Percentiles rank a stretch among this genome's conserved stretches.
Conservation (phyloP, 805 yeast genomes). For the Wickerhamiella occidentalis region DNA sequence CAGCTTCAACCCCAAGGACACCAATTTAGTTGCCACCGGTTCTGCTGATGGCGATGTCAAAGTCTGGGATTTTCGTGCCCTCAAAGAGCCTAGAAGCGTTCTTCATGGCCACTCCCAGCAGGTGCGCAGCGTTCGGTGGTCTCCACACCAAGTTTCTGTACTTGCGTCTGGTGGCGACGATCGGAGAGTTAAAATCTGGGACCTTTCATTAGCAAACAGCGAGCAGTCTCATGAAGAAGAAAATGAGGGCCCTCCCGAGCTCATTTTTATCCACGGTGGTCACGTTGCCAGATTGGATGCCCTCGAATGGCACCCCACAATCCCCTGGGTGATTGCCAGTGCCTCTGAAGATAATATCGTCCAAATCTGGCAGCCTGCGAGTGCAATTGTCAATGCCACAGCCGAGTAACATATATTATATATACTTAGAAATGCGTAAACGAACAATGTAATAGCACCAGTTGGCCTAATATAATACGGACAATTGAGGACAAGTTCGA, state of each 20-base stretch:
- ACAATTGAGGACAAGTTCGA: no score
- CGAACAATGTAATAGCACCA: no score
- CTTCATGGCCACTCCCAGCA: constrained; percentile 54
- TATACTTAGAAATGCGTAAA: not conserved
- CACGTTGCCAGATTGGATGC: constrained; percentile 62
- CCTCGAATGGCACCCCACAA: constrained; percentile 51
- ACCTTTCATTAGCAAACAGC: constrained; percentile 43
- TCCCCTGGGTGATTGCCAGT: constrained; percentile 48
- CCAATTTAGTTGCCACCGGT: constrained; percentile 55
- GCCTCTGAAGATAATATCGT: constrained; percentile 66
- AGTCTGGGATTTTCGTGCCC: constrained; percentile 55
- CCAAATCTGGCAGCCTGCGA: constrained; percentile 64
- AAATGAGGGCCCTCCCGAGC: constrained; percentile 60
- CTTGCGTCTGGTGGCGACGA: constrained; percentile 55
- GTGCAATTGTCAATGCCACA: constrained; percentile 29
- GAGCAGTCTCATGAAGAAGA: constrained; percentile 43
- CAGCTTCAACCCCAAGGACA: constrained; percentile 47
- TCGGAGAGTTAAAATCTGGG: constrained; percentile 65
- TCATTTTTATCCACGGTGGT: constrained; percentile 75
- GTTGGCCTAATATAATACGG: no score
- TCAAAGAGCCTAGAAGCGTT: constrained; percentile 43
- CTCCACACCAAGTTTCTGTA: constrained; percentile 36
- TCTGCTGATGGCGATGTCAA: constrained; percentile 64
- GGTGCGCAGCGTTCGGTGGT: constrained; percentile 46
- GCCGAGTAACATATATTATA: not conserved